These are phyloP conservation scores for Coniochaeta hoffmannii DNA, from an alignment of 2,329 filamentous ascomycete genomes.

Conservation along the genomic window DNA sequence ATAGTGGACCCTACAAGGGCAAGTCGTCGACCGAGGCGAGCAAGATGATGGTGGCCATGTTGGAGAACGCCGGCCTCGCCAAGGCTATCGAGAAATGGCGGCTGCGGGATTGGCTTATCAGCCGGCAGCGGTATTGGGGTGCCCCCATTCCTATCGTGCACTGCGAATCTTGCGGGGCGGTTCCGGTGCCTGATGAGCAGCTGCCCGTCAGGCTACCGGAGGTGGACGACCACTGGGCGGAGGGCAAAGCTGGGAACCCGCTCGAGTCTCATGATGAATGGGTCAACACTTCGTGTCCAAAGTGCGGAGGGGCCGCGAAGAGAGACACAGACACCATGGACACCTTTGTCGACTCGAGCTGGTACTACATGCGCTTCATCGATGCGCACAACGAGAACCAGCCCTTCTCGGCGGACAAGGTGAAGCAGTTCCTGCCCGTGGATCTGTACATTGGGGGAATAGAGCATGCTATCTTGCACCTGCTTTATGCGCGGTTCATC, in stretches of 20 bases:
- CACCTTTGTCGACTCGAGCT: conserved; percentile 91
- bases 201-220: conserved; percentile 70
- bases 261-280: conserved; percentile 65
- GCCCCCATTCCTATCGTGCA: conserved; percentile 85
- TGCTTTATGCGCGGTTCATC: conserved; percentile 84
- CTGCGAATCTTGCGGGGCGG: conserved; percentile 66
- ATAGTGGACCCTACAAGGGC: conserved; percentile 58
- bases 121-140: conserved; percentile 89
- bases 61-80: conserved; percentile 50
- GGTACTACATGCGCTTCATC: conserved; percentile 80
- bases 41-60: conserved; percentile 49
- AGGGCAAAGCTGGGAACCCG: conserved; percentile 67
- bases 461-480: conserved; percentile 84
- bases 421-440: conserved; percentile 58
- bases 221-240: conserved; percentile 60
- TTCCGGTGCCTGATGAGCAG: conserved; percentile 69
- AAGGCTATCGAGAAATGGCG: conserved; percentile 66
- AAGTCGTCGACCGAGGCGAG: conserved; percentile 57
- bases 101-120: conserved; percentile 83
- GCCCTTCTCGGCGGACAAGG: conserved; percentile 55
- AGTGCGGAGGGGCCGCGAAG: conserved; percentile 61
- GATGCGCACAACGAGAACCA: conserved; percentile 58
- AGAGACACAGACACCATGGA: conserved; percentile 94
- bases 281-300: conserved; percentile 68
- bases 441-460: conserved; percentile 86